Percentiles rank a stretch among this genome's conserved stretches.
phyloP scores from a whole-genome alignment of 2,329 filamentous ascomycete species.

The Colletotrichum sp. region DNA sequence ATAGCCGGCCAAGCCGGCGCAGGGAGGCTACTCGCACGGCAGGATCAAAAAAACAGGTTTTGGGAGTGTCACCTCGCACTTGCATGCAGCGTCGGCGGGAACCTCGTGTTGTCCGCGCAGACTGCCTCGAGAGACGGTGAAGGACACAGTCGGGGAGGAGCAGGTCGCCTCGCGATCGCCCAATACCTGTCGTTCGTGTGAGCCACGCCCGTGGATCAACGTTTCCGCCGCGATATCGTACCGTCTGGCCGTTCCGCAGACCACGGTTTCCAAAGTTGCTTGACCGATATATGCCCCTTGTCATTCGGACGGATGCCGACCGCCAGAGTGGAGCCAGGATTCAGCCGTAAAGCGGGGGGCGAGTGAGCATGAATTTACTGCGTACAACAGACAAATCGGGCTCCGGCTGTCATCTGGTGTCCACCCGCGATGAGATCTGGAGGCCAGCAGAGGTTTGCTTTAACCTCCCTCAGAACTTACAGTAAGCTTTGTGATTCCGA shows the following conservation, averaged over 20 bases:
- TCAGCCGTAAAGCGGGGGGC: not conserved
- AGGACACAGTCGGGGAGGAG: not conserved
- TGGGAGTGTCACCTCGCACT: slow-evolving; percentile 18
- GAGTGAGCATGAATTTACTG: not conserved
- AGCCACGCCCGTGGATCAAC: not conserved
- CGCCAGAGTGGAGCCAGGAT: not conserved
- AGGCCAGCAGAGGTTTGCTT: not conserved
- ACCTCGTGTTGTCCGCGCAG: slow-evolving; percentile 12
- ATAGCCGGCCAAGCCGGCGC: slow-evolving; percentile 18
- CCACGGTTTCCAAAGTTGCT: not conserved
- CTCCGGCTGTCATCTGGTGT: slow-evolving; percentile 2
- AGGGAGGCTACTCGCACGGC: slow-evolving; percentile 8
- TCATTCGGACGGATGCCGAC: not conserved
- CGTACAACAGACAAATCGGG: not conserved
- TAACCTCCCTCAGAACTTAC: not conserved
- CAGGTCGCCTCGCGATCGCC: not conserved
- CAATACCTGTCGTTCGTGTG: not conserved
- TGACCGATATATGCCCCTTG: not conserved
- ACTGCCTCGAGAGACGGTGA: slow-evolving; percentile 19
- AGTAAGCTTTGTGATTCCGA: not conserved
- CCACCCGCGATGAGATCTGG: not conserved
- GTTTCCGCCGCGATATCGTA: not conserved
- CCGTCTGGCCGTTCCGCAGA: not conserved
- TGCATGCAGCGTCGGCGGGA: slow-evolving; percentile 21
- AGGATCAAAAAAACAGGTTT: slow-evolving; percentile 21